Evolutionary conservation across 148 eudicot genomes (phyloP).

Genomic region (Mesembryanthemum crystallinum): DNA sequence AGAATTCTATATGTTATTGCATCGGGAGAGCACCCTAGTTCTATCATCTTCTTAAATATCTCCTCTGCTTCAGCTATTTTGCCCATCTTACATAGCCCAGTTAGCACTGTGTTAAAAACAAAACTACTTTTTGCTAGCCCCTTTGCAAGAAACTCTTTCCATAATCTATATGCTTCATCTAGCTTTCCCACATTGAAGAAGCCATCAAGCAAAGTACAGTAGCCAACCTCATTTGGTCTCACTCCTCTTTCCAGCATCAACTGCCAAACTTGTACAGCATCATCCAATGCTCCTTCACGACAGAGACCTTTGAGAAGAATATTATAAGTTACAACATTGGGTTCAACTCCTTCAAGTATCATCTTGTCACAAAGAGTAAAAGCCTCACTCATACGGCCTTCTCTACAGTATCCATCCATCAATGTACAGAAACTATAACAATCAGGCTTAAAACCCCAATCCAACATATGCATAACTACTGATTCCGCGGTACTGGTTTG

Average conservation of each 20-base stretch:
- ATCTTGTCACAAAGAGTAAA: slow-evolving; percentile 56
- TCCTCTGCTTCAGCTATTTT: slow-evolving; percentile 61
- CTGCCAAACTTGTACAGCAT: slow-evolving; percentile 41
- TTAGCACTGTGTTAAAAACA: slow-evolving; percentile 62
- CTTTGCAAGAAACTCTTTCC: slow-evolving; percentile 58
- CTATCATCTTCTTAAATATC: slow-evolving; percentile 57
- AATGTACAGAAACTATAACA: slow-evolving; percentile 72
- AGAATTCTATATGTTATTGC: slow-evolving; percentile 53
- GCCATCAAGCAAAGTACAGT: slow-evolving; percentile 64
- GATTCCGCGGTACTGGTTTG: slow-evolving; percentile 48
- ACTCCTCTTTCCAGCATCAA: slow-evolving; percentile 61
- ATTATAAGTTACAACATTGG: slow-evolving; percentile 61
- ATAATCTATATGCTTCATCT: slow-evolving; percentile 47
- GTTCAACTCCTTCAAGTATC: slow-evolving; percentile 46
- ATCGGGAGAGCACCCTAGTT: slow-evolving; percentile 65
- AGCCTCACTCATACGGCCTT: slow-evolving; percentile 48
- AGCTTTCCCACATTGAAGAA: slow-evolving; percentile 48
- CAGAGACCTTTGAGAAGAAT: slow-evolving; percentile 70
- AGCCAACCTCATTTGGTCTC: slow-evolving; percentile 58
- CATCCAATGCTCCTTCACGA: slow-evolving; percentile 46
- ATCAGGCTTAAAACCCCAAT: slow-evolving; percentile 72
- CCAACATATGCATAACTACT: slow-evolving; percentile 41
- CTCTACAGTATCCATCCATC: slow-evolving; percentile 62
- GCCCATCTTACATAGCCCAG: slow-evolving; percentile 76
- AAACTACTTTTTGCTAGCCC: slow-evolving; percentile 43